Evolutionary conservation across 805 yeast species (phyloP).

Genomic region (Hanseniaspora pseudoguilliermondii): DNA sequence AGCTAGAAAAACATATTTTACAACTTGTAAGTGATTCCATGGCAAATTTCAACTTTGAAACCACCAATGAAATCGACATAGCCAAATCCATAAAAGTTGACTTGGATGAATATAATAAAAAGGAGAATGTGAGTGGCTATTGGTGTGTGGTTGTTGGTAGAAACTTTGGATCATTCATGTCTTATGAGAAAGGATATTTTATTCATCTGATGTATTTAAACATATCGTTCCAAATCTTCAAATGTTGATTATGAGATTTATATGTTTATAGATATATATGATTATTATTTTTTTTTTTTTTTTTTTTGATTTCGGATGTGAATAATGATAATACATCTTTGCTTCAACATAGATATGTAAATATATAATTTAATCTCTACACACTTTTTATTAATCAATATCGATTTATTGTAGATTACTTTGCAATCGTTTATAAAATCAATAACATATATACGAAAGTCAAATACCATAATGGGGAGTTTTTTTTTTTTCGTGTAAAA

Average conservation of each 20-base stretch:
- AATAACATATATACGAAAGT: no score
- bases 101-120: slow-evolving; percentile 52
- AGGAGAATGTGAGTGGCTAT: slow-evolving; percentile 47
- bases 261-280: not conserved
- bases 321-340: no score
- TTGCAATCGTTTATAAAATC: no score
- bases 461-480: no score
- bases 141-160: slow-evolving; percentile 79
- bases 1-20: slow-evolving; percentile 22
- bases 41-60: slow-evolving; percentile 20
- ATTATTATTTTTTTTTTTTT: no score
- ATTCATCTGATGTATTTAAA: slow-evolving; percentile 34
- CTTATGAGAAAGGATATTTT: slow-evolving; percentile 65
- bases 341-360: no score
- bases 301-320: not conserved
- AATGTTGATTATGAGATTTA: not conserved
- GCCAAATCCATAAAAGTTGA: slow-evolving; percentile 27
- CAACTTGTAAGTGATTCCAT: slow-evolving; percentile 20
- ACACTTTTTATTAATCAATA: no score
- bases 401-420: no score
- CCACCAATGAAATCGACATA: slow-evolving; percentile 4
- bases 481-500: no score
- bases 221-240: slow-evolving; percentile 6
- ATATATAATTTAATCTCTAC: no score
- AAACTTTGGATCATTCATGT: slow-evolving; percentile 66